Base-by-base conservation (phyloP, 1,139 yeast species). In the Candida smagusa region DNA sequence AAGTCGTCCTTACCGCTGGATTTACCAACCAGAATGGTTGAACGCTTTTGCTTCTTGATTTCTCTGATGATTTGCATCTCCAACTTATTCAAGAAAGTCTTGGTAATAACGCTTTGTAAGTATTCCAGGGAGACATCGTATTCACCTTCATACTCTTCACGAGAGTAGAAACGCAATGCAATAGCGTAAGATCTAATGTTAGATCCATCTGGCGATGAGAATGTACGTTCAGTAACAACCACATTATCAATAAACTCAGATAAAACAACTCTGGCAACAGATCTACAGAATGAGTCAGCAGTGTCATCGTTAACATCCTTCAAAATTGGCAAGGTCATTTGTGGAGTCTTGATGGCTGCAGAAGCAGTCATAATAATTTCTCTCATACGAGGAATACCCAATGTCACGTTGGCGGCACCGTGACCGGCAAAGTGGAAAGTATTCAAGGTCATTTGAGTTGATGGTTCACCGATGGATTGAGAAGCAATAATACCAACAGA, bases 381-480 rank as follows among this genome's bases (percentile, higher is more conserved):
- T 79, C 99, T 84, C 90, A 94, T 84, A 80, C 99, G 96, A 35
- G 99, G 99, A 59, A 94, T 94, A 84, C 99, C 99, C 58, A 94
- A 77, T 1, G 99, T 94, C 50, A 94, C 99, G 65, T 94, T 94
- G 35, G 98, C 98, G 42, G 98, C 99, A 79, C 99, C 99, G 70
- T 94, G 98, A 62, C 99, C 99, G 52, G 99, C 99, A 58, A 94
- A 94, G 72, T 94, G 99, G 95, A 94, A 94, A 39, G 99, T 94
- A 65, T 94, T 94, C 58, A 94, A 78, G 13, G 99, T 94, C 99
- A 94, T 94, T 72, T 94, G 99, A 6, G 99, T 94, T 4, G 97
- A 89, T 36, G 99, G 99, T 67, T 94, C 99, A 68, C 99, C 99
- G 60, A 94, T 84, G 40, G 97, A 90, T 68, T 94, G 97, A 29